Evolutionary conservation across 768 basidiomycete genomes (phyloP), one percentile per base, ranked within the genome.

Genomic region (Roridomyces roridus): DNA sequence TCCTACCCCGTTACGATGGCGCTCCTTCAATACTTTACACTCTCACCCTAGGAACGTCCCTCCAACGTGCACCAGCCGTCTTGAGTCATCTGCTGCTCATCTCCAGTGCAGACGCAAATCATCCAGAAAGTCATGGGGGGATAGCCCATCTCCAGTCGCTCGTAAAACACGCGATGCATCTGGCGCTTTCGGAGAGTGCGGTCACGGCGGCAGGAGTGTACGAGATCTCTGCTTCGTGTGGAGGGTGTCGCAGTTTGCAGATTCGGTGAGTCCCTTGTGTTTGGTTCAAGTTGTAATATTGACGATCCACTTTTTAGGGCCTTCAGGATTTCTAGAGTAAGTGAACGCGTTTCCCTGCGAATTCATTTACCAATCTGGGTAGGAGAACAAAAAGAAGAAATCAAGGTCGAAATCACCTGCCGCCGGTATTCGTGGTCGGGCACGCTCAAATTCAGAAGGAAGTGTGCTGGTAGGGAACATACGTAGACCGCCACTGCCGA

Each of bases 1-100:
- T 57, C 61, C 12, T 63, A 52, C 29, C 53, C 57, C 20, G 56
- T 63, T 20, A 55, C 58, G 7, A 35, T 44, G 52, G 61, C 65
- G 14, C 50, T 65, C 26, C 20, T 65, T 20, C 62, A 65, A 49
- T 65, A 65, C 31, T 57, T 65, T 34, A 65, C 46, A 34, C 61
- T 7, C 26, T 63, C 31, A 31, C 62, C 18, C 48, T 63, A 10
- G 48, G 42, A 15, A 63, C 65, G 31, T 10, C 57, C 15, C 40
- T 65, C 18, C 62, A 63, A n/a, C 62, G 55, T 15, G 55, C 61
- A 0, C 65, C 65, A 3, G 54, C 55, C 6, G 61, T 65, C 26
- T 48, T 63, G n/a, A 60, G 65, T 35, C 36, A 53, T 14, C 59
- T 65, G 24, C 48, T 65, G 9, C 42, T 60, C 24, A 51, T 65